Evolutionary conservation across 768 basidiomycete species (phyloP).

Genomic region (Hypholoma sublateritium): DNA sequence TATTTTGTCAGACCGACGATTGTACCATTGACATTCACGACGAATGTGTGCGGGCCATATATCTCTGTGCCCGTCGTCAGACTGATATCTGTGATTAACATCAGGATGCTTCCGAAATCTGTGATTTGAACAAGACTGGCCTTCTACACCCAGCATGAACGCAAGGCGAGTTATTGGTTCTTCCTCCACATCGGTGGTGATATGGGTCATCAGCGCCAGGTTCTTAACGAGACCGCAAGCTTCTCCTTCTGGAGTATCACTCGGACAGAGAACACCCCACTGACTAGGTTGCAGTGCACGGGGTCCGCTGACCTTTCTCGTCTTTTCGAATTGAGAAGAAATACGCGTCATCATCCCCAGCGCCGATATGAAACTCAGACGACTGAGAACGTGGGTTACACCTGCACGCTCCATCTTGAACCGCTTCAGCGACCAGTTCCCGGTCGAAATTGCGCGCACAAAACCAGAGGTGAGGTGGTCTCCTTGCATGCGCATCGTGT

Average conservation of each 20-base stretch:
- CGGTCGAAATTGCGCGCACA: conserved; percentile 95
- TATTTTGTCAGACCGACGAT: conserved; percentile 91
- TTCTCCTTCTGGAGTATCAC: conserved; percentile 99
- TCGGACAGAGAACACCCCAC: conserved; percentile 98
- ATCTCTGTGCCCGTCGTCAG: conserved; percentile 94
- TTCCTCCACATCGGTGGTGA: conserved; percentile 98
- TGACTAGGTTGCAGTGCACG: conserved; percentile 96
- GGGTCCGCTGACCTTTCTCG: conserved; percentile 96
- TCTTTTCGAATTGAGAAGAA: conserved; percentile 98
- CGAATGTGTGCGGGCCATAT: conserved; percentile 88
- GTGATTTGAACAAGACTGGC: conserved; percentile 37
- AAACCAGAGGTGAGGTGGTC: conserved; percentile 96
- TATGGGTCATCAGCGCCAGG: conserved; percentile 98
- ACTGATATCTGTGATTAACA: conserved; percentile 66
- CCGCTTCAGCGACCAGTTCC: conserved; percentile 98
- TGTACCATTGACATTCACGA: conserved; percentile 96
- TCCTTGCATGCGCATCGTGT: conserved; percentile 94
- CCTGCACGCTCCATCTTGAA: conserved; percentile 99
- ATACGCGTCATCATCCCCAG: conserved; percentile 99
- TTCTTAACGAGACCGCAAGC: conserved; percentile 99
- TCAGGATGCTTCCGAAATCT: background rate
- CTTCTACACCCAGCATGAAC: conserved; percentile 97
- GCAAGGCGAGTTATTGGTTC: conserved; percentile 87
- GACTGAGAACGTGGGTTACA: conserved; percentile 95
- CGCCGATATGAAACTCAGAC: conserved; percentile 94